Conservation (phyloP, 352 stramenopile genomes). For the Thraustotheca clavata region DNA sequence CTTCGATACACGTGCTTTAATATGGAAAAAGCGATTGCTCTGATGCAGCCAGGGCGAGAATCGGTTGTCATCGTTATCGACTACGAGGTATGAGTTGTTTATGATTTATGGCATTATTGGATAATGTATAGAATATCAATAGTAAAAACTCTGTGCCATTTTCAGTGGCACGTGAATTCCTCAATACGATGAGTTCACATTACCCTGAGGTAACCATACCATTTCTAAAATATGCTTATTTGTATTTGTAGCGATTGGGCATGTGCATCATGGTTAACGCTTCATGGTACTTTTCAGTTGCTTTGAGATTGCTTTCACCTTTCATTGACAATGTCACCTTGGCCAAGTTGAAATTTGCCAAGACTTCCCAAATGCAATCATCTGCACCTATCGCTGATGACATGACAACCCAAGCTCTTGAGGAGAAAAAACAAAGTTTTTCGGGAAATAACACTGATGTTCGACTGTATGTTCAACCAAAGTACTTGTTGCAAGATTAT, state of each 20-base stretch:
- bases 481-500: constrained; percentile 3
- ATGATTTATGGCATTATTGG: too few relatives aligned
- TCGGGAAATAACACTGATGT: not conserved
- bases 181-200: not conserved
- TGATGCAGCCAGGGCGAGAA: not conserved
- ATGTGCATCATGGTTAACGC: constrained; percentile 3
- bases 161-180: not conserved
- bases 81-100: constrained; percentile 3
- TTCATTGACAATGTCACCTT: constrained; percentile 1
- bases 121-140: not conserved
- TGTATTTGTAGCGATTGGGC: not conserved
- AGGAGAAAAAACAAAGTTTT: not conserved
- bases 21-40: not conserved
- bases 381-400: not conserved
- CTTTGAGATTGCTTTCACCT: not conserved
- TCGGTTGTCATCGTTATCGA: constrained; percentile 11
- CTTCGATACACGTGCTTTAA: constrained; percentile 1
- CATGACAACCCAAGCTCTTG: not conserved
- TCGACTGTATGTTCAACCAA: not conserved
- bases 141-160: constrained; percentile 1
- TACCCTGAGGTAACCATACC: constrained; percentile 11
- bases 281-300: not conserved
- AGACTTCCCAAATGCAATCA: not conserved
- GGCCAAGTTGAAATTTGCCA: constrained; percentile 6
- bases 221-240: too few relatives aligned